These are phyloP conservation scores for Yamadazyma siamensis DNA, from an alignment of 1,139 yeast genomes.

Conservation along the genomic window DNA sequence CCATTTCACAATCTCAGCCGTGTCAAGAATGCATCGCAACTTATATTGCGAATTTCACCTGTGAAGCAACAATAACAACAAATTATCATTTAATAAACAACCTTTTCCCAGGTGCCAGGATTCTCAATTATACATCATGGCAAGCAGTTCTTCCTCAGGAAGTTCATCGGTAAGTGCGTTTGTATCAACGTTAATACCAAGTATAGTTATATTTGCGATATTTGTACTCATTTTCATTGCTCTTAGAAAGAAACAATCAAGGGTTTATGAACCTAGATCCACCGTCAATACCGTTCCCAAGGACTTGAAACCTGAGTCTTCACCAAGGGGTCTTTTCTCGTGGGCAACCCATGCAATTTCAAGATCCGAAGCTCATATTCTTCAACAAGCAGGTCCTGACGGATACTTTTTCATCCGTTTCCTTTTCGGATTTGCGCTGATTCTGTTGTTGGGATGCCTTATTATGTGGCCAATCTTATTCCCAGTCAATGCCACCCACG, in stretches of 20 bases:
- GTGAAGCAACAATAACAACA: too few species aligned
- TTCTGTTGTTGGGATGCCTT: slow-evolving; percentile 63
- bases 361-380: slow-evolving; percentile 63
- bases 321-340: slow-evolving; percentile 52
- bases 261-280: slow-evolving; percentile 83
- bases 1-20: too few species aligned
- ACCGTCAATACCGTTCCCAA: slow-evolving; percentile 39
- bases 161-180: slow-evolving; percentile 45
- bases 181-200: slow-evolving; percentile 37
- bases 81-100: too few species aligned
- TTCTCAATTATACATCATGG: too few species aligned
- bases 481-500: slow-evolving; percentile 86
- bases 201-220: slow-evolving; percentile 47
- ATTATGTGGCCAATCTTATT: slow-evolving; percentile 73
- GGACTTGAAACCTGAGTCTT: slow-evolving; percentile 47
- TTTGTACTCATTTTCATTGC: slow-evolving; percentile 58
- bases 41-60: too few species aligned
- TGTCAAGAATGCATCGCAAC: too few species aligned
- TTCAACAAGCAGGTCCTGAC: slow-evolving; percentile 81
- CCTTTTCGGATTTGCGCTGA: slow-evolving; percentile 56
- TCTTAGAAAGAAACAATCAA: slow-evolving; percentile 59
- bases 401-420: slow-evolving; percentile 86
- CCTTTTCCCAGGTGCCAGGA: too few species aligned
- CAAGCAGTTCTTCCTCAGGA: too few species aligned
- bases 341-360: slow-evolving; percentile 54